A percentile compares a stretch with the other conserved stretches of the same genome.
Evolutionary conservation across 768 basidiomycete genomes (phyloP).

Genomic region (Tricholoma hemisulphureum): DNA sequence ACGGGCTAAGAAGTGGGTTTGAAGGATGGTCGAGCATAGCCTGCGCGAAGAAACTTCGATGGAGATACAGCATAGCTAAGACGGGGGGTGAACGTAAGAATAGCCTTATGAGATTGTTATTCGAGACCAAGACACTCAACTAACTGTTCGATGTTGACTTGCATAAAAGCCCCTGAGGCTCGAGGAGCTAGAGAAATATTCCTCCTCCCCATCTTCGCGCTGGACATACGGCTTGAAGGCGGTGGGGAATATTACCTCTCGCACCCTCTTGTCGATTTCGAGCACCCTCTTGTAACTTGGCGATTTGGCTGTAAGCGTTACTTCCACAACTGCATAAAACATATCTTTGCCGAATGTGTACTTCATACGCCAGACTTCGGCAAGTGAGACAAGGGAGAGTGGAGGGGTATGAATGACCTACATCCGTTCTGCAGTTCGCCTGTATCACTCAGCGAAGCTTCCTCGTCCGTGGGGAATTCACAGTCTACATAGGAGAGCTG

Average conservation of each 20-base stretch:
- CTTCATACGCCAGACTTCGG: conserved; percentile 57
- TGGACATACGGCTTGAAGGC: conserved; percentile 45
- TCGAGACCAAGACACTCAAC: conserved; percentile 36
- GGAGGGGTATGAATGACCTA: conserved; percentile 28
- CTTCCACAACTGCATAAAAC: conserved; percentile 46
- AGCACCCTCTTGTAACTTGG: conserved; percentile 46
- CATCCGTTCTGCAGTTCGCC: conserved; percentile 51
- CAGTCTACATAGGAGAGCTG: conserved; percentile 60
- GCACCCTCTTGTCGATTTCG: conserved; percentile 51
- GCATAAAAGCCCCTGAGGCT: conserved; percentile 55
- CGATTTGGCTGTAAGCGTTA: conserved; percentile 47
- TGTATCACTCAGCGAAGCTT: conserved; percentile 41
- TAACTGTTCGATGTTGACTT: conserved; percentile 56
- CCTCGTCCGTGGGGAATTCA: conserved; percentile 58
- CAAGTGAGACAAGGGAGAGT: neutral
- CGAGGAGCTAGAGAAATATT: conserved; percentile 48
- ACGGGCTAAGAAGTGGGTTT: conserved; percentile 54
- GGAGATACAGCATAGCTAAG: conserved; percentile 52
- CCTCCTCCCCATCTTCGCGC: conserved; percentile 45
- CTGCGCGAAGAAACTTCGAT: conserved; percentile 58
- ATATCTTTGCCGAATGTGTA: conserved; percentile 51
- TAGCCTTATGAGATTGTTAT: neutral
- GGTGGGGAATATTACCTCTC: conserved; percentile 45
- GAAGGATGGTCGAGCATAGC: conserved; percentile 53
- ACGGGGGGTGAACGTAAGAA: neutral